phyloP scores from a whole-genome alignment of 768 basidiomycete genomes.

The Agaricus bisporus region DNA sequence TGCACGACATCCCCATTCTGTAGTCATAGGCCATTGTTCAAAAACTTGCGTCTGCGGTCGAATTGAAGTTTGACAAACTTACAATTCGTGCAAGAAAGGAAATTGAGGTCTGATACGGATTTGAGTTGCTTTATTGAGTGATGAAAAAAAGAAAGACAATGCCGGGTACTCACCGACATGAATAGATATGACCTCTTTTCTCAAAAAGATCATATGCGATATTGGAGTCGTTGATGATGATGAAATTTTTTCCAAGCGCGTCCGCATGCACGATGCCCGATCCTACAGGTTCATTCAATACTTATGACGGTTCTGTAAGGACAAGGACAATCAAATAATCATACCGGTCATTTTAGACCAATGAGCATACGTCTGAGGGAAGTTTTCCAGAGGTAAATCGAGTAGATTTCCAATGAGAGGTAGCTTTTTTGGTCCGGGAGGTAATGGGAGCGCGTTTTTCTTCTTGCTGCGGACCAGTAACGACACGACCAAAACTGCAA shows the following conservation, averaged over 20 bases:
- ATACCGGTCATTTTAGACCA: slow-evolving; percentile 20
- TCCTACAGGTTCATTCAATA: slow-evolving; percentile 14
- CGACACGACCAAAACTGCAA: not conserved
- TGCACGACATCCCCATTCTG: slow-evolving; percentile 38
- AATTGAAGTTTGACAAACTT: not conserved
- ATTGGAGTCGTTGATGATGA: slow-evolving; percentile 30
- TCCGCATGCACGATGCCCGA: slow-evolving; percentile 25
- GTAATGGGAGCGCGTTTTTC: slow-evolving; percentile 13
- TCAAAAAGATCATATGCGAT: slow-evolving; percentile 34
- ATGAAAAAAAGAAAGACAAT: not conserved
- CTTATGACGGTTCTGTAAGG: not conserved
- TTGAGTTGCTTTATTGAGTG: not conserved
- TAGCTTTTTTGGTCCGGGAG: slow-evolving; percentile 23
- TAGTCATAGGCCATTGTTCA: not conserved
- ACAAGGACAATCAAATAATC: not conserved
- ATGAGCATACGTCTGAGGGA: slow-evolving; percentile 19
- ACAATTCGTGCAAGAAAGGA: slow-evolving; percentile 23
- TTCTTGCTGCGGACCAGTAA: not conserved
- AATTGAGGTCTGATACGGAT: slow-evolving; percentile 18
- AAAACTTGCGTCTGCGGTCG: no score
- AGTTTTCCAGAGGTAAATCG: slow-evolving; percentile 15
- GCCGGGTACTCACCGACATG: slow-evolving; percentile 26
- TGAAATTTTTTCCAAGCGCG: slow-evolving; percentile 23
- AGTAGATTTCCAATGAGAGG: slow-evolving; percentile 22
- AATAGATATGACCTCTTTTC: slow-evolving; percentile 36